Evolutionary conservation across 2,329 filamentous ascomycete genomes (phyloP), one percentile per base, ranked within the genome.

Genomic region (Coleophoma cylindrospora): DNA sequence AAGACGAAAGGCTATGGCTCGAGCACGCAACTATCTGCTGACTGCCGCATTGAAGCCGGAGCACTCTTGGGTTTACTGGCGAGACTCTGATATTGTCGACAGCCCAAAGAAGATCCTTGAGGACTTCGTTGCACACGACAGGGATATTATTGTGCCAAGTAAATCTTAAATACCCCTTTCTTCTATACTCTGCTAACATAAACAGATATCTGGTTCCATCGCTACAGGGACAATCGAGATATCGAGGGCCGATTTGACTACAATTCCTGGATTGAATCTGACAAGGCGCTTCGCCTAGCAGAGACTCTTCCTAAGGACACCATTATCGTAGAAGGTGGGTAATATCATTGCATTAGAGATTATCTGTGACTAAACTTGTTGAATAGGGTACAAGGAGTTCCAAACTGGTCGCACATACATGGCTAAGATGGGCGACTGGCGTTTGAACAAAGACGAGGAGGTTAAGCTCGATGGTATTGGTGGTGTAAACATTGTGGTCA

Each of bases 221-320:
- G 91, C 45, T 96, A 95, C 43, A 56, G 57, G 44, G 74, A 83
- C 65, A 75, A 80, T 57, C 81, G 92, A 58, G 92, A 99, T 66
- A 92, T 97, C 59, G 94, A 99, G 73, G 94, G 94, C 56, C 84
- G 89, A 79, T 99, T 97, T 66, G 94, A 99, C 68, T 99, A 99
- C 75, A 99, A 99, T 71, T 97, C 94, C 1, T 99, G 94, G 94
- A 81, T 95, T 61, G 94, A 99, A 72, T 92, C 92, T 10, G 86
- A 91, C 47, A 87, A 92, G 69, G 91, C 81, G 44, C 81, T 86
- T 52, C 87, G 84, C 63, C 78, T 97, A 48, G 77, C 86, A n/a
- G 73, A 79, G 6, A 81, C 74, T 48, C 76, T 97, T 17, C 79
- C 87, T 58, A 91, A 90, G 65, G 84, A 96, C 61, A 76, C 88